Evolutionary conservation across 108 stramenopile genomes (phyloP).

Genomic region (Cylindrotheca closterium): DNA sequence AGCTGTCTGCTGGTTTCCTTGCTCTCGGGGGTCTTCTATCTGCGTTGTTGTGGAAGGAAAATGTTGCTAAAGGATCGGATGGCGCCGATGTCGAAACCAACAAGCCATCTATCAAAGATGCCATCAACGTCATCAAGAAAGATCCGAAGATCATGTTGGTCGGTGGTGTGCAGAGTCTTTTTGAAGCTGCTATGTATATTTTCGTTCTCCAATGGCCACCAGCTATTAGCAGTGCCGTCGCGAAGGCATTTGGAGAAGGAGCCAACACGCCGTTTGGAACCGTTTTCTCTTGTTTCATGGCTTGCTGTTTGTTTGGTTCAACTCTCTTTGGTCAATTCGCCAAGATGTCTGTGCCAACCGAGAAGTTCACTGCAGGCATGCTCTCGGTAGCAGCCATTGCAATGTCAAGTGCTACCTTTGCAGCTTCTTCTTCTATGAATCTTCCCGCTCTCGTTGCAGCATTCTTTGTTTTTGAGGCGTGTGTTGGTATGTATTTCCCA

Average conservation of each 20-base stretch:
- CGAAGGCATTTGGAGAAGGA: slow-evolving; percentile 53
- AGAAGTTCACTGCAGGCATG: slow-evolving; percentile 75
- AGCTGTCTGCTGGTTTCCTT: slow-evolving; percentile 89
- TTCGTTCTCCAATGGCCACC: slow-evolving; percentile 97
- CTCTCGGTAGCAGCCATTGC: slow-evolving; percentile 74
- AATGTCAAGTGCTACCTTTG: slow-evolving; percentile 78
- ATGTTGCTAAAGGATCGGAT: slow-evolving; percentile 39
- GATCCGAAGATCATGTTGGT: slow-evolving; percentile 92
- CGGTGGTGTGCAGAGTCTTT: slow-evolving; percentile 91
- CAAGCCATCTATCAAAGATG: slow-evolving; percentile 81
- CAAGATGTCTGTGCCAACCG: slow-evolving; percentile 62
- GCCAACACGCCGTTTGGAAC: slow-evolving; percentile 83
- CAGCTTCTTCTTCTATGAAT: slow-evolving; percentile 40
- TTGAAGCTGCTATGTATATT: slow-evolving; percentile 96
- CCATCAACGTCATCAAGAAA: slow-evolving; percentile 57
- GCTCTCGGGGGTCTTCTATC: slow-evolving; percentile 76
- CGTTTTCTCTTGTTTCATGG: slow-evolving; percentile 95
- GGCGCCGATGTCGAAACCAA: slow-evolving; percentile 8
- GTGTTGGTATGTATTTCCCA: slow-evolving; percentile 97
- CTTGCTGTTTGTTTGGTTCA: slow-evolving; percentile 86
- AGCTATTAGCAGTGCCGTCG: slow-evolving; percentile 68
- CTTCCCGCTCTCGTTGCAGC: slow-evolving; percentile 34
- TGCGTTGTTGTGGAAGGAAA: slow-evolving; percentile 90
- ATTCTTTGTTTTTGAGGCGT: slow-evolving; percentile 95
- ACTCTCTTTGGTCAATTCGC: slow-evolving; percentile 73